phyloP scores from a whole-genome alignment of 169 alveolate genomes.

The Plasmodium yoelii region DNA sequence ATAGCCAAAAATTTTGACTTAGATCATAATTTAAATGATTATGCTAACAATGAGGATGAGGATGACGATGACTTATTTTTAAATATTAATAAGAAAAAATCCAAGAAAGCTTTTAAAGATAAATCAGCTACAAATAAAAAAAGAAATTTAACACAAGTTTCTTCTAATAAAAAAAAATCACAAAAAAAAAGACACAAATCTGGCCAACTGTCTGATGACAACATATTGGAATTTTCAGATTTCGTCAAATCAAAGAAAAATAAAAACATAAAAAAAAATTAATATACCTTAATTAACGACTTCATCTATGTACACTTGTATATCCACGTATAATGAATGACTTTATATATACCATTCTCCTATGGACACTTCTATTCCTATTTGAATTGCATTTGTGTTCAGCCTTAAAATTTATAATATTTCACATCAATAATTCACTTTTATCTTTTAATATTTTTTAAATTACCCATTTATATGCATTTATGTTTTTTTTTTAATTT shows the following conservation, averaged over 20 bases:
- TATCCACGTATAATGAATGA: neutral
- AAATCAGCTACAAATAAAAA: neutral
- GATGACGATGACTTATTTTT: neutral
- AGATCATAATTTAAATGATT: conserved; percentile 34
- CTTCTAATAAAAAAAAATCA: conserved; percentile 13
- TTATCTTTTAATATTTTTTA: too few relatives aligned
- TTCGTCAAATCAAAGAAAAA: conserved; percentile 34
- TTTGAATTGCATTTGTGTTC: too few relatives aligned
- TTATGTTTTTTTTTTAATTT: neutral
- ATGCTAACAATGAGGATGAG: neutral
- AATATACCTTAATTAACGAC: neutral
- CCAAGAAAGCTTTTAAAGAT: conserved; percentile 17
- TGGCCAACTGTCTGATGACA: conserved; percentile 9
- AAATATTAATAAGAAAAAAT: neutral
- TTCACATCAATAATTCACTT: too few relatives aligned
- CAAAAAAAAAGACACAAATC: conserved; percentile 6
- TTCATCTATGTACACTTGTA: neutral
- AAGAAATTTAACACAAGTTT: conserved; percentile 27
- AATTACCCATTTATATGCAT: too few relatives aligned
- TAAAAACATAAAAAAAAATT: conserved; percentile 14
- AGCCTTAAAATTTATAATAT: too few relatives aligned
- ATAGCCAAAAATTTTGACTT: conserved; percentile 52
- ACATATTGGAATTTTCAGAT: conserved; percentile 50
- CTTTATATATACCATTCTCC: neutral
- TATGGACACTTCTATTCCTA: neutral